Evolutionary conservation across 805 yeast genomes (phyloP).

Genomic region (Metschnikowia proteae): DNA sequence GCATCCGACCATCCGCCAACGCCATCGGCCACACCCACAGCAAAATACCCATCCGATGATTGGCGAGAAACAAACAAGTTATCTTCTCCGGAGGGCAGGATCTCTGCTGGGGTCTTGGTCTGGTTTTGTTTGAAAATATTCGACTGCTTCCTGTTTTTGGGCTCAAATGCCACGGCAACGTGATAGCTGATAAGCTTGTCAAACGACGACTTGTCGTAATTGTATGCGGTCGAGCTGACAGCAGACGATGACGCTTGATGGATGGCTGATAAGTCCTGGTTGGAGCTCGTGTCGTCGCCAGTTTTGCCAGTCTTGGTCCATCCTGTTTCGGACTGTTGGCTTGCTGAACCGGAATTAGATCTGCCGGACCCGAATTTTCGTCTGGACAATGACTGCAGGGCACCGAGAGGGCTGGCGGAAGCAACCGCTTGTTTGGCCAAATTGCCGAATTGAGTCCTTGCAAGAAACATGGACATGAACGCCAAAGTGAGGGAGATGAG

Average conservation of each 20-base stretch:
- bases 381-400: not conserved
- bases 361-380: slow-evolving; percentile 1
- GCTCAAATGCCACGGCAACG: slow-evolving; percentile 67
- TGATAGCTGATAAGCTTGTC: slow-evolving; percentile 39
- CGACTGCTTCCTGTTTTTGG: slow-evolving; percentile 61
- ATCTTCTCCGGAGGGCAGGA: slow-evolving; percentile 70
- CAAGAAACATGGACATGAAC: slow-evolving; percentile 3
- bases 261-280: slow-evolving; percentile 12
- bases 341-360: slow-evolving; percentile 8
- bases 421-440: not conserved
- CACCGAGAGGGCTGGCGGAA: not conserved
- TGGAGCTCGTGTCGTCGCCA: slow-evolving; percentile 1
- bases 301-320: slow-evolving; percentile 16
- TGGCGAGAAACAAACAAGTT: slow-evolving; percentile 54
- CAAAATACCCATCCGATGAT: slow-evolving; percentile 36
- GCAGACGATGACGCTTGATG: slow-evolving; percentile 8
- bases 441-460: not conserved
- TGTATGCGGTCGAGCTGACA: slow-evolving; percentile 17
- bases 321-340: slow-evolving; percentile 13
- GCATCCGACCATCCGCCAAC: slow-evolving; percentile 97
- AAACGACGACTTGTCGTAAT: slow-evolving; percentile 20
- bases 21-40: slow-evolving; percentile 90
- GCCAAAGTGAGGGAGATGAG: not conserved
- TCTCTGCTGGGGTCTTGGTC: slow-evolving; percentile 38
- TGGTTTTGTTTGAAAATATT: slow-evolving; percentile 36